Base-by-base conservation (phyloP, 148 eudicot genomes). In the Talinum fruticosum region DNA sequence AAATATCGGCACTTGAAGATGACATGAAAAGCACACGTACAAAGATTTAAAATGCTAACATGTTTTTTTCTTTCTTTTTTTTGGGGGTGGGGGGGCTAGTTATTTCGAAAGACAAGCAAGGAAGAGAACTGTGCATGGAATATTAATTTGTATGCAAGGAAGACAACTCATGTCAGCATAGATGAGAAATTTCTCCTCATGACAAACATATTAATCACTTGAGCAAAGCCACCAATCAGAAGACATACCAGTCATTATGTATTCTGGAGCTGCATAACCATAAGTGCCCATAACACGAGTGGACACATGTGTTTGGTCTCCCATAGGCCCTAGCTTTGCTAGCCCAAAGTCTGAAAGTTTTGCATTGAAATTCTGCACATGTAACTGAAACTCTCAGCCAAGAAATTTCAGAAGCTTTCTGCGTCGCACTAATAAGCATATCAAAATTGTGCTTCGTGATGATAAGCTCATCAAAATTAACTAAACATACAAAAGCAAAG, bases 281-380 rank as follows among this genome's bases (percentile, higher is more conserved):
- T 90, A 90, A n/a, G 97, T 93, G 57, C 97, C 97, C 95, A 90
- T 90, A 66, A 91, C 95, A 71, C 93, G 91, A n/a, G 97, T 93
- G 37, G 97, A 89, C 45, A 93, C 97, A 61, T 93, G 97, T 41
- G 97, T 90, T 78, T 89, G 90, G 78, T 88, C 97, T 75, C 93
- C 95, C 87, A 86, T 85, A 14, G 97, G 95, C 57, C 97, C 97
- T 78, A 89, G 92, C 86, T 91, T 90, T 54, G 97, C 97, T 59
- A 93, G 93, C 62, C 97, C 97, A 80, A 93, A 93, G 81, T 93
- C 97, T 7, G 97, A 93, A 69, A 93, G 95, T 82, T 93, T 93
- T 57, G 95, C 97, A 77, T 88, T 93, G 79, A 89, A 90, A 75
- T 89, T 83, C 97, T 93, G 88, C 80, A 85, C 34, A 73, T 23